Percentiles rank a stretch among this genome's conserved stretches.
Conservation (phyloP, 2,329 filamentous ascomycete species). For the Seiridium unicorne region DNA sequence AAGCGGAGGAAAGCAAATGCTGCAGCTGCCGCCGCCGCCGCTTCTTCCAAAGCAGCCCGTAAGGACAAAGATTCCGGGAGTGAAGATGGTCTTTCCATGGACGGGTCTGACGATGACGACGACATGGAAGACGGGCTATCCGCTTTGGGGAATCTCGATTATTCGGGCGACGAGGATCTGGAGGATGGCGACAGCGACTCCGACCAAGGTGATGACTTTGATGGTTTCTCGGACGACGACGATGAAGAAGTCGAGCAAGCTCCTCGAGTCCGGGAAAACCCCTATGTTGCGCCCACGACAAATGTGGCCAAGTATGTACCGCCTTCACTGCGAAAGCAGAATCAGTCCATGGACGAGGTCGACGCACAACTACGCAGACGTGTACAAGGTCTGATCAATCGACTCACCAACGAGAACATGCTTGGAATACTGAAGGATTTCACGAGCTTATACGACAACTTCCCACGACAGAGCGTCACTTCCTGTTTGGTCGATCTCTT, state of each 20-base stretch:
- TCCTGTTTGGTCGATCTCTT: slow-evolving; percentile 75
- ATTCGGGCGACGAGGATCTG: slow-evolving; percentile 31
- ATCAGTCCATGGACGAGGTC: slow-evolving; percentile 64
- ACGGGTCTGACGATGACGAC: slow-evolving; percentile 23
- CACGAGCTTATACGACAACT: slow-evolving; percentile 77
- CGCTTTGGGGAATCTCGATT: slow-evolving; percentile 3
- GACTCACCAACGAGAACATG: slow-evolving; percentile 87
- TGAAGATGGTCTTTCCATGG: slow-evolving; percentile 18
- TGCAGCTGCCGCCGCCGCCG: slow-evolving; percentile 1
- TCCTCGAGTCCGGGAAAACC: slow-evolving; percentile 71
- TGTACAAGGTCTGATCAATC: slow-evolving; percentile 85
- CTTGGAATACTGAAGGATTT: slow-evolving; percentile 79
- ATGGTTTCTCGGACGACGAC: slow-evolving; percentile 35
- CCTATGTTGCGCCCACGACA: slow-evolving; percentile 73
- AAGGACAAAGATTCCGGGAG: slow-evolving; percentile 18
- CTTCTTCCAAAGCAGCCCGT: slow-evolving; percentile 8
- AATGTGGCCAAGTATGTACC: slow-evolving; percentile 77
- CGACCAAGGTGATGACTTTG: slow-evolving; percentile 32
- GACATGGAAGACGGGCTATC: slow-evolving; percentile 35
- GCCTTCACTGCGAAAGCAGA: slow-evolving; percentile 71
- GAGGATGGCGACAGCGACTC: slow-evolving; percentile 31
- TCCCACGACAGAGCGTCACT: slow-evolving; percentile 87
- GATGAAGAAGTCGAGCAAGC: slow-evolving; percentile 28
- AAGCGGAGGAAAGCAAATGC: slow-evolving; percentile 50
- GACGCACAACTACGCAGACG: slow-evolving; percentile 72